Evolutionary conservation across 768 basidiomycete species (phyloP).

Genomic region (Macrolepiota dolichaula): DNA sequence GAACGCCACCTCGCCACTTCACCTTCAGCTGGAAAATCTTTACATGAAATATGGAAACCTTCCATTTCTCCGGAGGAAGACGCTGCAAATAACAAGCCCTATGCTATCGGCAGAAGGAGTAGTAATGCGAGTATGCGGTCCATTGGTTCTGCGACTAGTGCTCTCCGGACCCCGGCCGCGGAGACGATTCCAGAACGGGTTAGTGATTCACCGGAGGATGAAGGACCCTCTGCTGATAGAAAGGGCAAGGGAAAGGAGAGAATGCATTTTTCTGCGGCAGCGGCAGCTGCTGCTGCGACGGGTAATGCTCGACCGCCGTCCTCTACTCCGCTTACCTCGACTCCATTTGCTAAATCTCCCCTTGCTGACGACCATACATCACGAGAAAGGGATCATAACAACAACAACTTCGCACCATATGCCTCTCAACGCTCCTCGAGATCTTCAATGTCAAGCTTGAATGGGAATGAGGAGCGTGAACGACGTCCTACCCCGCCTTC

Average conservation of each 20-base stretch:
- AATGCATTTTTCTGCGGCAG: background rate
- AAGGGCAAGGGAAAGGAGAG: conserved; percentile 8
- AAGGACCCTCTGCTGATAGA: conserved; percentile 2
- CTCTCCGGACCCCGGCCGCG: conserved; percentile 28
- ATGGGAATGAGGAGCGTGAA: conserved; percentile 3
- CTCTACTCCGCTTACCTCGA: background rate
- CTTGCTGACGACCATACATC: background rate
- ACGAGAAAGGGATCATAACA: conserved; percentile 2
- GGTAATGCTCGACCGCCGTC: background rate
- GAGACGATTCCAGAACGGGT: conserved; percentile 11
- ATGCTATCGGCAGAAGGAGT: conserved; percentile 39
- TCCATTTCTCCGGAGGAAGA: conserved; percentile 44
- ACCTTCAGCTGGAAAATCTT: conserved; percentile 23
- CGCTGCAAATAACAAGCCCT: conserved; percentile 32
- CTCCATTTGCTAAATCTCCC: background rate
- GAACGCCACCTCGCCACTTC: conserved; percentile 30
- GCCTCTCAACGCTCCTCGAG: background rate
- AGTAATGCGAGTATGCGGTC: conserved; percentile 51
- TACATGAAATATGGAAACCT: conserved; percentile 50
- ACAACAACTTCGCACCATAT: background rate
- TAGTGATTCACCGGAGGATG: background rate
- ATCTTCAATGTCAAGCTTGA: background rate
- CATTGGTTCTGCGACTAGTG: conserved; percentile 30
- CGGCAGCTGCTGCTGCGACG: background rate
- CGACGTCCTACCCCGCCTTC: background rate